Conservation (phyloP, 2,329 filamentous ascomycete species). For the Triangularia verruculosa region DNA sequence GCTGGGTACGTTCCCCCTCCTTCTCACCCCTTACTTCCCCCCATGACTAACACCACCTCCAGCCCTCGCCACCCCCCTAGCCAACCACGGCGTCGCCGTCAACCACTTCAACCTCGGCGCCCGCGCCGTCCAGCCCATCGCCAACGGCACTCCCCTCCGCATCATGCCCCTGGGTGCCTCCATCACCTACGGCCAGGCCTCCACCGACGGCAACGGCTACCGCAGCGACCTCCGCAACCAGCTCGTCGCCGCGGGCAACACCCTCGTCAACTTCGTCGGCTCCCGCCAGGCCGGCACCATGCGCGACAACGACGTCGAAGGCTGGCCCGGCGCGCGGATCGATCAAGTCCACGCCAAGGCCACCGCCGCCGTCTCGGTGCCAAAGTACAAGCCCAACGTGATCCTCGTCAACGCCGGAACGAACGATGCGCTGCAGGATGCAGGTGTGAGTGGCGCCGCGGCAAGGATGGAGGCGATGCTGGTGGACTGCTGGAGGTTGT, state of each 20-base stretch:
- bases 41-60: slow-evolving; percentile 4
- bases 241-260: slow-evolving; percentile 32
- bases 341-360: slow-evolving; percentile 38
- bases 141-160: slow-evolving; percentile 33
- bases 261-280: slow-evolving; percentile 41
- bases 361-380: slow-evolving; percentile 28
- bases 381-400: slow-evolving; percentile 37
- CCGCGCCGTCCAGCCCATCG: slow-evolving; percentile 19
- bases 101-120: slow-evolving; percentile 18
- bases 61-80: slow-evolving; percentile 25
- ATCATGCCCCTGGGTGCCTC: slow-evolving; percentile 45
- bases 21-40: neutral
- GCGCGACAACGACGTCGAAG: slow-evolving; percentile 43
- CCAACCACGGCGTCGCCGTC: slow-evolving; percentile 23
- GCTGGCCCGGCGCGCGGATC: slow-evolving; percentile 43
- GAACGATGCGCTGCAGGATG: slow-evolving; percentile 40
- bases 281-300: slow-evolving; percentile 39
- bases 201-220: slow-evolving; percentile 41
- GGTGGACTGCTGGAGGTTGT: slow-evolving; percentile 33
- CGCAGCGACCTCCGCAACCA: slow-evolving; percentile 34
- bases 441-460: slow-evolving; percentile 32
- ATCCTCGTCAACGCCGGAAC: slow-evolving; percentile 44
- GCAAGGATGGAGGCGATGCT: slow-evolving; percentile 37
- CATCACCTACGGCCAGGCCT: slow-evolving; percentile 39
- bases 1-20: slow-evolving; percentile 10